Evolutionary conservation across 139 green algal species (phyloP).

Genomic region (Volvox reticuliferus): DNA sequence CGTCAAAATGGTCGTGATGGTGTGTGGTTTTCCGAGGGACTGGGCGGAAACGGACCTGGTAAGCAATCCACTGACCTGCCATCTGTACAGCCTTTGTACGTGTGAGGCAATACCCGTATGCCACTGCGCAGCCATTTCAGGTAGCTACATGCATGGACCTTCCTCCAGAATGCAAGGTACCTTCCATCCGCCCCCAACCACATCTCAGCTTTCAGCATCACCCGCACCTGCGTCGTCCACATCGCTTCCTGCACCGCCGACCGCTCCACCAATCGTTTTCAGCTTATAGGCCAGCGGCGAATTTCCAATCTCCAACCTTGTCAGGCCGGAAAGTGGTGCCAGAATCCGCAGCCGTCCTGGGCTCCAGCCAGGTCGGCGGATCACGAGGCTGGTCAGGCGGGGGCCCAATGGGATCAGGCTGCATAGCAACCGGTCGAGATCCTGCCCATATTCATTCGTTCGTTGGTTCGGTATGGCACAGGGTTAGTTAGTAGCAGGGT

Average conservation of each 20-base stretch:
- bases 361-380: conserved; percentile 22
- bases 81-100: too few relatives aligned
- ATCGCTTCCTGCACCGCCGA: background rate
- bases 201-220: background rate
- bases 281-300: background rate
- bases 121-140: too few relatives aligned
- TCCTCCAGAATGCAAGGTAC: too few relatives aligned
- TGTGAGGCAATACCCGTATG: too few relatives aligned
- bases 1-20: too few relatives aligned
- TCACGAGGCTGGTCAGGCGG: conserved; percentile 6
- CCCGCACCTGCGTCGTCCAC: conserved; percentile 8
- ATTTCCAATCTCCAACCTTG: background rate
- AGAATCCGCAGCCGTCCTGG: background rate
- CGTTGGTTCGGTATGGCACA: too few relatives aligned
- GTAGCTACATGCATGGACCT: too few relatives aligned
- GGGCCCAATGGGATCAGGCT: background rate
- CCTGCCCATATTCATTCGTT: background rate
- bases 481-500: too few relatives aligned
- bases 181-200: too few relatives aligned
- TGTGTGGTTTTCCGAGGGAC: too few relatives aligned
- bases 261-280: background rate
- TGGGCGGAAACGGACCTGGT: too few relatives aligned
- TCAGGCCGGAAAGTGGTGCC: conserved; percentile 18
- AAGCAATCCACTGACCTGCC: too few relatives aligned
- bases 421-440: background rate